phyloP scores from a whole-genome alignment of 176 grass and related monocot species.

The Aegilops longissima region DNA sequence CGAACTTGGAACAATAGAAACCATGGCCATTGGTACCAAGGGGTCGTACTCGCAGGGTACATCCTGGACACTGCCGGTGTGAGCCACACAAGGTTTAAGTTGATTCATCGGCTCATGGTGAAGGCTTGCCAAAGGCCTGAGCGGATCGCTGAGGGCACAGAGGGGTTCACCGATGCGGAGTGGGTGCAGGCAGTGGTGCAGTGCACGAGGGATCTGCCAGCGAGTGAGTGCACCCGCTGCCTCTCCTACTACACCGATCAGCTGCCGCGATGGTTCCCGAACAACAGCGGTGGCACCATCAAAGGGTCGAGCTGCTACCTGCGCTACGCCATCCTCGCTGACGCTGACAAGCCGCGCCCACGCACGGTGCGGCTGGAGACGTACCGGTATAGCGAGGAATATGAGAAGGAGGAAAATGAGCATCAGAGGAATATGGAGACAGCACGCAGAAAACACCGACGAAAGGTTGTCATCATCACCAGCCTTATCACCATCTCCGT shows the following conservation, averaged over 20 bases:
- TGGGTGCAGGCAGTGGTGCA: conserved; percentile 27
- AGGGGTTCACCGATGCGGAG: neutral
- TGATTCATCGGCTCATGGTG: neutral
- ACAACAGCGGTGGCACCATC: neutral
- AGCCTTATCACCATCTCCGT: neutral
- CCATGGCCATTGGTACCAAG: too few relatives aligned
- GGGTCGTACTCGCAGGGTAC: neutral
- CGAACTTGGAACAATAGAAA: too few relatives aligned
- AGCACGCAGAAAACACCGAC: neutral
- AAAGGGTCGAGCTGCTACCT: conserved; percentile 35
- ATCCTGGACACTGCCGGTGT: neutral
- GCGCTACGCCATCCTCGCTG: neutral
- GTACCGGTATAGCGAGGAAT: neutral
- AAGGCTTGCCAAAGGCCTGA: neutral
- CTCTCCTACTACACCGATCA: neutral
- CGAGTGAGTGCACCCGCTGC: conserved; percentile 14
- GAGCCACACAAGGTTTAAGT: neutral
- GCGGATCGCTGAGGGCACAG: neutral
- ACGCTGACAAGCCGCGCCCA: neutral
- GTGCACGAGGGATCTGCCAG: conserved; percentile 40
- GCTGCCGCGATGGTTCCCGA: neutral
- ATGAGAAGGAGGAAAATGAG: neutral
- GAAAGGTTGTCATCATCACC: neutral
- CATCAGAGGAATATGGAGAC: neutral
- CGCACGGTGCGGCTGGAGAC: neutral